Percentiles rank a stretch among this genome's conserved stretches.
phyloP scores from a whole-genome alignment of 2,329 filamentous ascomycete genomes.

The Fusarium siculi region DNA sequence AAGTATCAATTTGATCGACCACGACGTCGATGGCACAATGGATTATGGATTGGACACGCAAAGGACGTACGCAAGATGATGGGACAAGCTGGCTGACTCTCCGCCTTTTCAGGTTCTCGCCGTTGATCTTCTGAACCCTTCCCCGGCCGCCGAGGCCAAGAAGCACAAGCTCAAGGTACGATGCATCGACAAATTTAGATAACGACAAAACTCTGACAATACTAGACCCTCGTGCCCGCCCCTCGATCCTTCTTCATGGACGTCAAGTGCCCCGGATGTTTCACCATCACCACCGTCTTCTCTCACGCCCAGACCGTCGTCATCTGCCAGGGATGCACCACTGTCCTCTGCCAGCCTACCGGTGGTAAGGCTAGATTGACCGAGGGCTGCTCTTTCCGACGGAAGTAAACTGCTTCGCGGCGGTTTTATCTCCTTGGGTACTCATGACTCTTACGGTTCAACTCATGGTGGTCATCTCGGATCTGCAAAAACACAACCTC shows the following conservation, averaged over 20 bases:
- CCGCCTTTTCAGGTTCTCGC: conserved; percentile 85
- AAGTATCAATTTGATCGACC: conserved; percentile 34
- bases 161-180: conserved; percentile 99
- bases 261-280: conserved; percentile 99
- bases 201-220: conserved; percentile 40
- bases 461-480: conserved; percentile 66
- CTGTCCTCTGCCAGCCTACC: conserved; percentile 98
- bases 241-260: conserved; percentile 99
- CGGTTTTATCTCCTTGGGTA: conserved; percentile 61
- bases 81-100: conserved; percentile 59
- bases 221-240: conserved; percentile 88
- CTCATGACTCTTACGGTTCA: conserved; percentile 62
- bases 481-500: conserved; percentile 65
- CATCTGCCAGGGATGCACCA: conserved; percentile 99
- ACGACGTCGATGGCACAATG: conserved; percentile 11
- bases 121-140: conserved; percentile 99
- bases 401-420: conserved; percentile 83
- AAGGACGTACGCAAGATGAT: conserved; percentile 27
- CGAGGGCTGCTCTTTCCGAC: conserved; percentile 99
- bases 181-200: conserved; percentile 31
- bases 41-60: conserved; percentile 21
- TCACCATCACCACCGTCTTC: conserved; percentile 99
- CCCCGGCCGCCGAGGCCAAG: conserved; percentile 95
- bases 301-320: conserved; percentile 99
- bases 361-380: conserved; percentile 99